These are phyloP conservation scores for Pestalotiopsis sp. DNA, from an alignment of 2,329 filamentous ascomycete genomes.

Conservation along the genomic window DNA sequence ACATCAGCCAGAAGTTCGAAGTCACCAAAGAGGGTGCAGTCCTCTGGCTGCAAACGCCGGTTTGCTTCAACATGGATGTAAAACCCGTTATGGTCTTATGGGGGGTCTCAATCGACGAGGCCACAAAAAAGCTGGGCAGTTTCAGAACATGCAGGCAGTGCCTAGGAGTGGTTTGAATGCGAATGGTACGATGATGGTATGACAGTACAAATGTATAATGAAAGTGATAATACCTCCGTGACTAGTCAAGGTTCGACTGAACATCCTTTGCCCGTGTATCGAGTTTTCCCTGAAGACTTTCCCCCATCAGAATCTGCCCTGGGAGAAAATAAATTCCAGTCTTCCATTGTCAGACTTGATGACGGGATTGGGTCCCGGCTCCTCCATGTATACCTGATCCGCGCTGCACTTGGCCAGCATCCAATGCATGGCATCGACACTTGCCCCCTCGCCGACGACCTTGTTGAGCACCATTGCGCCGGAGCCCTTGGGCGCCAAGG, in stretches of 20 bases:
- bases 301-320: background rate
- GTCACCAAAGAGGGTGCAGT: background rate
- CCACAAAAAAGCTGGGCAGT: background rate
- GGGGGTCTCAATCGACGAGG: background rate
- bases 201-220: too few species aligned
- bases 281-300: background rate
- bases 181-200: too few species aligned
- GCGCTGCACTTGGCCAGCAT: constrained; percentile 18
- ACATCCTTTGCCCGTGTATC: too few species aligned
- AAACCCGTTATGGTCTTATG: background rate
- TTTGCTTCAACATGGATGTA: background rate
- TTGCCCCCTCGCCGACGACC: constrained; percentile 19
- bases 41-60: background rate
- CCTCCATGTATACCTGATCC: constrained; percentile 18
- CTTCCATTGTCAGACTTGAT: constrained; percentile 23
- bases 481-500: constrained; percentile 20
- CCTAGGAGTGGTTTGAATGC: background rate
- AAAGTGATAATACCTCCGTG: background rate
- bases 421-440: constrained; percentile 18
- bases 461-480: constrained; percentile 24
- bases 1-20: background rate
- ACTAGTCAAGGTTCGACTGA: background rate
- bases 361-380: constrained; percentile 19
- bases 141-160: background rate
- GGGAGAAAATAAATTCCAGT: constrained; percentile 19